phyloP scores from a whole-genome alignment of 768 basidiomycete species.

The Psilocybe tampanensis region DNA sequence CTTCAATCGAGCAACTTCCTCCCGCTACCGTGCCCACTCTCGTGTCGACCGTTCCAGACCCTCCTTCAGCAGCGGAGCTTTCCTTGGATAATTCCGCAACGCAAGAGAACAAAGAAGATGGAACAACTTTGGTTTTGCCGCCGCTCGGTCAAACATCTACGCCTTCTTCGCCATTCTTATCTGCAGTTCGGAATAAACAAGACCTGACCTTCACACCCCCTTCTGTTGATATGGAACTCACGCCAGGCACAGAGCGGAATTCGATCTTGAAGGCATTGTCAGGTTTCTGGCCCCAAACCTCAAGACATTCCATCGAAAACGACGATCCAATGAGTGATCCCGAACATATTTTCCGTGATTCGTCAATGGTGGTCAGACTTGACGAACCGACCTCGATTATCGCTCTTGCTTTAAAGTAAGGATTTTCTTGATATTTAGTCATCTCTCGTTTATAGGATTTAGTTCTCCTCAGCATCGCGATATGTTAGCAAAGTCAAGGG shows the following conservation, averaged over 20 bases:
- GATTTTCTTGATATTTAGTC: constrained; percentile 7
- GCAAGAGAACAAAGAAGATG: constrained; percentile 16
- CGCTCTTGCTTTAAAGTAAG: constrained; percentile 88
- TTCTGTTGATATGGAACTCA: constrained; percentile 54
- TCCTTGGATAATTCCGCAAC: constrained; percentile 13
- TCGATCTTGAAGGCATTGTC: constrained; percentile 85
- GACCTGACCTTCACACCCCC: constrained; percentile 31
- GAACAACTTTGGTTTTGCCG: constrained; percentile 10
- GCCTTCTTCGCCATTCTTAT: constrained; percentile 62
- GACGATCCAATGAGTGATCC: constrained; percentile 76
- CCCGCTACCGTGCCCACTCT: constrained; percentile 23
- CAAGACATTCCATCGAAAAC: constrained; percentile 57
- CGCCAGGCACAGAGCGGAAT: constrained; percentile 56
- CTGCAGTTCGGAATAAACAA: constrained; percentile 35
- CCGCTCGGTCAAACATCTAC: constrained; percentile 39
- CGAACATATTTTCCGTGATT: constrained; percentile 94
- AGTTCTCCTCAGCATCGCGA: constrained; percentile 86
- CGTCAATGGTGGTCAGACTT: constrained; percentile 91
- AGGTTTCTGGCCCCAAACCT: constrained; percentile 74
- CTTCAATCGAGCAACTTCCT: constrained; percentile 25
- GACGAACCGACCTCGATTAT: constrained; percentile 99
- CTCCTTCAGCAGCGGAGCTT: constrained; percentile 22
- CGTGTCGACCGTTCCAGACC: constrained; percentile 25
- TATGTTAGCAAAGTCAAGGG: constrained; percentile 74
- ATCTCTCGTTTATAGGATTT: constrained; percentile 1